Evolutionary conservation across 2,329 filamentous ascomycete genomes (phyloP).

Genomic region (Trichophyton benhamiae): DNA sequence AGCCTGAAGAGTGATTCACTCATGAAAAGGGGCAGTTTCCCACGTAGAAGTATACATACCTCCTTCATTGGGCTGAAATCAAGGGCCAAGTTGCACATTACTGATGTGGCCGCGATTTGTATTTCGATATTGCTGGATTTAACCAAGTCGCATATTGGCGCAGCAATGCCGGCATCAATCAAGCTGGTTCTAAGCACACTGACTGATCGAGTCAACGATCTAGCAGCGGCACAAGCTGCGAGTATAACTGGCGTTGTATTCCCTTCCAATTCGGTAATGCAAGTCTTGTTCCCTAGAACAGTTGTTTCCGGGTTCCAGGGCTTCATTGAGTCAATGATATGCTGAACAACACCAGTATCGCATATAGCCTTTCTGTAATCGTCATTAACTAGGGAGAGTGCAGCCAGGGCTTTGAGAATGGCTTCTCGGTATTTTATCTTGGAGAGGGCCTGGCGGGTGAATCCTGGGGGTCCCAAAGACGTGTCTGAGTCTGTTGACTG

Average conservation of each 20-base stretch:
- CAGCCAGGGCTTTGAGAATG: slow-evolving; percentile 66
- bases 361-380: slow-evolving; percentile 72
- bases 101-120: slow-evolving; percentile 72
- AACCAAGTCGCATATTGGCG: slow-evolving; percentile 64
- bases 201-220: slow-evolving; percentile 73
- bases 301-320: slow-evolving; percentile 31
- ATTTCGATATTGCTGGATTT: slow-evolving; percentile 64
- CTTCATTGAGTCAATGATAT: slow-evolving; percentile 71
- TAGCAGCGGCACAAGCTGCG: slow-evolving; percentile 70
- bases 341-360: slow-evolving; percentile 65
- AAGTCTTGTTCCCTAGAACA: slow-evolving; percentile 17
- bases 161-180: slow-evolving; percentile 70
- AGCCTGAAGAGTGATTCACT: too few relatives aligned
- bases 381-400: slow-evolving; percentile 69
- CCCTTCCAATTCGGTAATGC: slow-evolving; percentile 45
- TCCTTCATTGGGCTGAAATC: slow-evolving; percentile 87
- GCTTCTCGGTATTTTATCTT: slow-evolving; percentile 65
- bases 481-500: slow-evolving; percentile 25
- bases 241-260: slow-evolving; percentile 70
- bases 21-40: too few relatives aligned
- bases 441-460: slow-evolving; percentile 51
- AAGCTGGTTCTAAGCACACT: slow-evolving; percentile 72
- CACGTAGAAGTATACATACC: slow-evolving; percentile 52
- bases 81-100: slow-evolving; percentile 71
- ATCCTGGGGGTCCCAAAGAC: slow-evolving; percentile 49